phyloP scores from a whole-genome alignment of 2,329 filamentous ascomycete genomes.

The Alternaria postmessia region DNA sequence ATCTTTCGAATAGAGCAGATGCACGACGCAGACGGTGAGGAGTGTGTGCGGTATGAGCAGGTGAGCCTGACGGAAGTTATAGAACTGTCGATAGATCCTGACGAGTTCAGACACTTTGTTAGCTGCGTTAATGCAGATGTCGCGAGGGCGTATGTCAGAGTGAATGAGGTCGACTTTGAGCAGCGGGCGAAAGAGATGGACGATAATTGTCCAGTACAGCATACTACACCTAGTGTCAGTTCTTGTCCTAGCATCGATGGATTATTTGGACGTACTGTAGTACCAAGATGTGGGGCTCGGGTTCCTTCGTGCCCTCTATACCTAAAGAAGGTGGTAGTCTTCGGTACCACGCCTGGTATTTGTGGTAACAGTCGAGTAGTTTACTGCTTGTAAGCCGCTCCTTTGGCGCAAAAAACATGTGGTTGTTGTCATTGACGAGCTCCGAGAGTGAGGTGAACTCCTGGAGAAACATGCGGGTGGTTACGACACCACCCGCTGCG shows the following conservation, averaged over 20 bases:
- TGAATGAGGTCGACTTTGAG: slow-evolving; percentile 68
- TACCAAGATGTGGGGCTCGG: slow-evolving; percentile 76
- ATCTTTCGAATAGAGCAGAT: slow-evolving; percentile 55
- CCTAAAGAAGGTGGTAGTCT: slow-evolving; percentile 70
- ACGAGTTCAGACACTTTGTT: slow-evolving; percentile 55
- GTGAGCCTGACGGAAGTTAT: slow-evolving; percentile 53
- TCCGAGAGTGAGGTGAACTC: slow-evolving; percentile 76
- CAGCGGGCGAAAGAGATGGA: slow-evolving; percentile 77
- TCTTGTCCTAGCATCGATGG: background rate
- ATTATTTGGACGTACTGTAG: slow-evolving; percentile 69
- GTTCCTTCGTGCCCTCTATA: slow-evolving; percentile 59
- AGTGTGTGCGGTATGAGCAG: slow-evolving; percentile 52
- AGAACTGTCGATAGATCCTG: slow-evolving; percentile 54
- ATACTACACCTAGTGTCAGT: slow-evolving; percentile 53
- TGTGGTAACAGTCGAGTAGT: slow-evolving; percentile 70
- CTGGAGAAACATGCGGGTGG: slow-evolving; percentile 50
- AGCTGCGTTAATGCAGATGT: slow-evolving; percentile 66
- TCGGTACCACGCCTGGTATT: slow-evolving; percentile 77
- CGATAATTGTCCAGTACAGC: slow-evolving; percentile 75
- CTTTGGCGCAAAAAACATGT: slow-evolving; percentile 75
- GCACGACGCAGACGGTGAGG: slow-evolving; percentile 55
- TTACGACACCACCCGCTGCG: slow-evolving; percentile 24
- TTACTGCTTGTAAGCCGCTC: slow-evolving; percentile 70
- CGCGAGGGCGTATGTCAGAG: slow-evolving; percentile 69
- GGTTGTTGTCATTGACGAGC: slow-evolving; percentile 75